Evolutionary conservation across 139 green algal genomes (phyloP).

Genomic region (Tetradesmus lagerheimii): DNA sequence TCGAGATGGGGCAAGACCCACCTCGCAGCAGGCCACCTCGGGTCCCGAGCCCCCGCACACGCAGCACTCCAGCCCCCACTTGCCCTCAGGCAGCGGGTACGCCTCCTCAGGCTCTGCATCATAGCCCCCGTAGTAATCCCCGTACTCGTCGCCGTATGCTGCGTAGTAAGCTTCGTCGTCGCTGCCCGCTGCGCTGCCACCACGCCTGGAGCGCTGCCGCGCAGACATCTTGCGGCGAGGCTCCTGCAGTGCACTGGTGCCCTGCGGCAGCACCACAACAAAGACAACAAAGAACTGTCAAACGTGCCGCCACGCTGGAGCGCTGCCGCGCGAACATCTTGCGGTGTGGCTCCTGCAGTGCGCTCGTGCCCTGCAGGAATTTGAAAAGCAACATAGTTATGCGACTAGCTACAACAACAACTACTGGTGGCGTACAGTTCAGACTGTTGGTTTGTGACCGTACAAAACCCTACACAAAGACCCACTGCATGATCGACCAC

Average conservation of each 20-base stretch:
- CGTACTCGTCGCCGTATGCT: background rate
- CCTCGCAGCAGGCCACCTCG: constrained; percentile 39
- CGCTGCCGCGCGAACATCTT: background rate
- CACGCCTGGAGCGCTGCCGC: background rate
- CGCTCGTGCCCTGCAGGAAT: background rate
- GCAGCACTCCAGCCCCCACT: constrained; percentile 24
- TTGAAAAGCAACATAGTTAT: too few species aligned
- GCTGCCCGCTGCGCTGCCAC: background rate
- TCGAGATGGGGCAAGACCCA: too few species aligned
- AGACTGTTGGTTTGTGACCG: too few species aligned
- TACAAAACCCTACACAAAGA: too few species aligned
- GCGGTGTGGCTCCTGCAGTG: background rate
- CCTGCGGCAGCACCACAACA: background rate
- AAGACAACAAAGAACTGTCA: too few species aligned
- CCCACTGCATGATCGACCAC: too few species aligned
- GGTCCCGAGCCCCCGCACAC: constrained; percentile 12
- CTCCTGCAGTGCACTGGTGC: background rate
- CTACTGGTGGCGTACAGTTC: too few species aligned
- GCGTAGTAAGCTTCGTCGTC: background rate
- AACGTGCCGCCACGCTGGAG: background rate
- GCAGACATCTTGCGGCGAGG: constrained; percentile 23
- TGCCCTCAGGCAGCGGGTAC: constrained; percentile 11
- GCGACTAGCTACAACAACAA: too few species aligned
- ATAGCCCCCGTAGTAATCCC: background rate
- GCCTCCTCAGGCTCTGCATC: background rate